Evolutionary conservation across 108 stramenopile genomes (phyloP).

Genomic region (Chaetoceros tenuissimus): DNA sequence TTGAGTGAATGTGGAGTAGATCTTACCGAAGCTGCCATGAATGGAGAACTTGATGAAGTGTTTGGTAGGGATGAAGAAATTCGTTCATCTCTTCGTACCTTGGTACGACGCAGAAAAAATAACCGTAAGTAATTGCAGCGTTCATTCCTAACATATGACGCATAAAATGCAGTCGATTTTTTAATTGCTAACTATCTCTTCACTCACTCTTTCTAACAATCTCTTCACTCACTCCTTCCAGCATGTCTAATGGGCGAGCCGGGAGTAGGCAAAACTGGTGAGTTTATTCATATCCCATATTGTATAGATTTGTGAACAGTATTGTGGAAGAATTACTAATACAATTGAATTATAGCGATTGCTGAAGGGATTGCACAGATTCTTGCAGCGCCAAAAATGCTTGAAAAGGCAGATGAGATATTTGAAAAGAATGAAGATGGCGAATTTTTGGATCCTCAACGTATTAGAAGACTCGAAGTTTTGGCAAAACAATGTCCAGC

Average conservation of each 20-base stretch:
- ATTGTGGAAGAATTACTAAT: no score
- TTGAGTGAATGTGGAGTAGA: constrained; percentile 58
- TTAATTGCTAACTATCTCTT: no score
- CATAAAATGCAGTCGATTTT: neutral
- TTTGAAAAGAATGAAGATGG: constrained; percentile 32
- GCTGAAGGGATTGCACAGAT: constrained; percentile 82
- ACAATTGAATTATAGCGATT: constrained; percentile 81
- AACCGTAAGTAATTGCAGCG: constrained; percentile 38
- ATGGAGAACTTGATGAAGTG: constrained; percentile 57
- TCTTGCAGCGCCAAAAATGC: constrained; percentile 38
- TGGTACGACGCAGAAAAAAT: constrained; percentile 78
- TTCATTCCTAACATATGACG: neutral
- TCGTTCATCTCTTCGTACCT: constrained; percentile 43
- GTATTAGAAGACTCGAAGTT: constrained; percentile 42
- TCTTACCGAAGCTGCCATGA: constrained; percentile 51
- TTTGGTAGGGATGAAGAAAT: constrained; percentile 77
- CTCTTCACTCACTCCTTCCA: no score
- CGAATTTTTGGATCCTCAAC: constrained; percentile 21
- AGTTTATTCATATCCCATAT: no score
- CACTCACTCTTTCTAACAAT: no score
- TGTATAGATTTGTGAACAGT: neutral
- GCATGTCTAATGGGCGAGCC: constrained; percentile 70
- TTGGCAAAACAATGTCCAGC: constrained; percentile 62
- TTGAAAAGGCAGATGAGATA: constrained; percentile 33
- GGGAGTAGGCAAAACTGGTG: constrained; percentile 34